These are phyloP conservation scores for Oxyria digyna DNA, from an alignment of 148 eudicot species.

Conservation along the genomic window DNA sequence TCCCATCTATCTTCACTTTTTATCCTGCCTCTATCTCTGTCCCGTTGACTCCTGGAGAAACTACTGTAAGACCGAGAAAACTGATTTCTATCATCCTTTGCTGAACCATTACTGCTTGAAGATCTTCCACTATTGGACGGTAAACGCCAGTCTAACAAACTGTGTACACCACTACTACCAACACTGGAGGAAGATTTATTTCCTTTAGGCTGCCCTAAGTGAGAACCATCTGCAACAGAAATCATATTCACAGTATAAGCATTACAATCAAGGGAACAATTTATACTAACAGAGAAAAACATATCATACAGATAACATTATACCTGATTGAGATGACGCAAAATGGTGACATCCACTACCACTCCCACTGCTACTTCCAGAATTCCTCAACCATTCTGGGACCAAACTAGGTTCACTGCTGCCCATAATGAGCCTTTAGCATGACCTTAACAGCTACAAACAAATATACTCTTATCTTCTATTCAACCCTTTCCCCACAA, in stretches of 20 bases:
- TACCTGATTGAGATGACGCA: conserved; percentile 46
- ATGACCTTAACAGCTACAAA: conserved; percentile 26
- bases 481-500: neutral
- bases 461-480: conserved; percentile 3
- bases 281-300: neutral
- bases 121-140: conserved; percentile 50
- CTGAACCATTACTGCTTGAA: conserved; percentile 54
- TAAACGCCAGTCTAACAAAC: conserved; percentile 35
- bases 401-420: conserved; percentile 85
- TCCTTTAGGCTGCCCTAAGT: conserved; percentile 26
- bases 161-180: conserved; percentile 30
- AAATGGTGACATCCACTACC: conserved; percentile 45
- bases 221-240: conserved; percentile 26
- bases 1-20: conserved; percentile 44
- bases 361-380: conserved; percentile 51
- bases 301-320: neutral
- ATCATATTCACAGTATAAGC: neutral
- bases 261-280: neutral
- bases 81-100: conserved; percentile 40
- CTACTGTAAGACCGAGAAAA: conserved; percentile 44
- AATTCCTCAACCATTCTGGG: conserved; percentile 82
- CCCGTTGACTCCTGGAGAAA: conserved; percentile 53
- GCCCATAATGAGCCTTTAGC: conserved; percentile 66
- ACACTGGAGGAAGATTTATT: conserved; percentile 32
- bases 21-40: conserved; percentile 51